Base-by-base conservation (phyloP, 306 rosid genomes). In the Vicia sativa region DNA sequence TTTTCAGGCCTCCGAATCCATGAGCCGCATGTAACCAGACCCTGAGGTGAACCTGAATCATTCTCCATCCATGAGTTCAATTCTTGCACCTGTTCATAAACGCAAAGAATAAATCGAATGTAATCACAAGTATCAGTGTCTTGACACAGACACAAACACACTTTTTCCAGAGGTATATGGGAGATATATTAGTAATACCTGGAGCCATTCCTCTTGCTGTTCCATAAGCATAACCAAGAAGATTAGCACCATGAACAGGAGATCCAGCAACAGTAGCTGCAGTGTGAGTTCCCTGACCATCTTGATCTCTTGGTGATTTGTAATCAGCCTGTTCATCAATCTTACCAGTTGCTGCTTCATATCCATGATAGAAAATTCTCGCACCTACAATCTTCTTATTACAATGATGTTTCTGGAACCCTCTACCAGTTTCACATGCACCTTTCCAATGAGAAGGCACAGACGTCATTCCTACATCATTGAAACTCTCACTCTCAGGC, bases 161-260 rank as follows among this genome's bases (percentile, higher is more conserved):
- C 9, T 1, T 34, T 34, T 34, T 34, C 6, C 38, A 34, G 38
- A 34, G 38, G 6, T 34, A 8, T 34, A 2, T 2, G 2, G 7
- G 9, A 34, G 38, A 21, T 52, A 50, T 3, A 19, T 11, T 52
- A 10, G 58, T 52, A 21, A 52, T 52, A 52, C 58, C 87, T 13
- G 96, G 93, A 7, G 97, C 89, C 98, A 93, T 93, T 39, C 98
- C 98, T 71, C 98, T 82, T 0, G 98, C 98, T 0, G 91, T 93
- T 26, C 98, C 98, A 55, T 67, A 71, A 34, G 96, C 98, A 75
- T 90, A 93, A 8, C 95, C 97, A 0, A 85, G 64, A 21, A 93
- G 90, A 64, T 81, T 90, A 10, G 97, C 97, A 4, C 95, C 92
- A 5, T 65, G 81, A 1, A 90, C 97, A 0, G 87, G 90, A 12